These are phyloP conservation scores for Cercospora berteroae DNA, from an alignment of 2,329 filamentous ascomycete genomes.

Conservation along the genomic window DNA sequence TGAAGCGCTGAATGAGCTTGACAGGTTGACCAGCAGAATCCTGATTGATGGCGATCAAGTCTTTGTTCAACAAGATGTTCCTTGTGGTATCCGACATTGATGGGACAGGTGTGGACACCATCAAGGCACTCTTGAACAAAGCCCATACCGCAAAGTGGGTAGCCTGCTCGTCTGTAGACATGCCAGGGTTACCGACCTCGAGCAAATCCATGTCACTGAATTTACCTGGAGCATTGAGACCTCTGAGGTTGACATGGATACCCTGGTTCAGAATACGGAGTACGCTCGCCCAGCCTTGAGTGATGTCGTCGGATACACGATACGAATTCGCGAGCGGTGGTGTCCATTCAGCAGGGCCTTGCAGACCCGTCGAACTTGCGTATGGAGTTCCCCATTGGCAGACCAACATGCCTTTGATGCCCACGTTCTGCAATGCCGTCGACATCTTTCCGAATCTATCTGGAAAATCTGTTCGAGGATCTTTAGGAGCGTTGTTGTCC, in stretches of 20 bases:
- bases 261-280: constrained; percentile 34
- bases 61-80: constrained; percentile 47
- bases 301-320: constrained; percentile 36
- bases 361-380: constrained; percentile 24
- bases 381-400: constrained; percentile 34
- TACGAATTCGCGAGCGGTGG: constrained; percentile 33
- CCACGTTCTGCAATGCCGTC: constrained; percentile 29
- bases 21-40: constrained; percentile 55
- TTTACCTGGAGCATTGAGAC: constrained; percentile 30
- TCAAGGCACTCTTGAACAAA: constrained; percentile 33
- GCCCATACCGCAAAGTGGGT: constrained; percentile 36
- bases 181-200: constrained; percentile 35
- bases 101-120: constrained; percentile 27
- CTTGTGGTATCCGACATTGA: constrained; percentile 24
- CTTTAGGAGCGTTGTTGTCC: constrained; percentile 32
- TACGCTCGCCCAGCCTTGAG: constrained; percentile 33
- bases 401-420: constrained; percentile 33
- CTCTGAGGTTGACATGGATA: constrained; percentile 32
- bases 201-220: constrained; percentile 34
- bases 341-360: constrained; percentile 36
- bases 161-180: constrained; percentile 32
- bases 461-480: constrained; percentile 33
- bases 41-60: constrained; percentile 59
- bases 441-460: constrained; percentile 30
- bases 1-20: constrained; percentile 46